Base-by-base conservation (phyloP, 805 yeast genomes). In the Myxozyma geophila region DNA sequence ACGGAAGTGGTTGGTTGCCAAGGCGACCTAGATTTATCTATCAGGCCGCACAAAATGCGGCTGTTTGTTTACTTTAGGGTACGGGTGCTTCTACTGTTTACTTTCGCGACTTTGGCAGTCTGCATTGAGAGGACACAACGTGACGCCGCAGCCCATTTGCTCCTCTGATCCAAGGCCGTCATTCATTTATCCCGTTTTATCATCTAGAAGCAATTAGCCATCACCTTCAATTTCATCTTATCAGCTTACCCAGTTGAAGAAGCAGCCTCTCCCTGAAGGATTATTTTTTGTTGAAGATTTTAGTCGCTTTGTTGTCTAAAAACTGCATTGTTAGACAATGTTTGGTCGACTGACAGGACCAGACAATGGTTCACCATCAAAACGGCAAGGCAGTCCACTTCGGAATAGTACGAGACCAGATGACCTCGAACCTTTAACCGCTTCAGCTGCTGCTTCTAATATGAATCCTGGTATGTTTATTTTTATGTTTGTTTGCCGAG, bases 301-400 rank as follows among this genome's bases (percentile, higher is more conserved):
- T 28, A 28, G 28, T 28, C 28, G 28, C 5, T 28, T 28, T 28
- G 28, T 28, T 28, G 28, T 28, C 28, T 28, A 28, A 28, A 5
- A 5, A 5, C 21, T 2, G 19, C 6, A 2, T 3, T 17, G 23
- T 15, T 15, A 43, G 21, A 43, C 33, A 21, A 47, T 47, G 50
- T 47, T 9, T 23, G 23, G 50, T 15, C 50, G 50, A 15, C 50
- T 21, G 23, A 15, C 41, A 1, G 28, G 43, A 28, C 5, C 28
- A 28, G 28, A 28, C 21, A 36, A n/a, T 17, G 21, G 13, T 7
- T 53, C 57, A 39, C 57, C 57, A 9, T 43, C 37, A 7, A 39
- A 33, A 40, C 9, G 39, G 13, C 48, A 41, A n/a, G 57, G 57
- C 19, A 53, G 57, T 43, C 57, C 57, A 3, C 48, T 53, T 13